Percentiles rank a stretch among this genome's conserved stretches.
These are phyloP conservation scores for Yamadazyma buinensis DNA, from an alignment of 1,139 yeast genomes.

Conservation along the genomic window DNA sequence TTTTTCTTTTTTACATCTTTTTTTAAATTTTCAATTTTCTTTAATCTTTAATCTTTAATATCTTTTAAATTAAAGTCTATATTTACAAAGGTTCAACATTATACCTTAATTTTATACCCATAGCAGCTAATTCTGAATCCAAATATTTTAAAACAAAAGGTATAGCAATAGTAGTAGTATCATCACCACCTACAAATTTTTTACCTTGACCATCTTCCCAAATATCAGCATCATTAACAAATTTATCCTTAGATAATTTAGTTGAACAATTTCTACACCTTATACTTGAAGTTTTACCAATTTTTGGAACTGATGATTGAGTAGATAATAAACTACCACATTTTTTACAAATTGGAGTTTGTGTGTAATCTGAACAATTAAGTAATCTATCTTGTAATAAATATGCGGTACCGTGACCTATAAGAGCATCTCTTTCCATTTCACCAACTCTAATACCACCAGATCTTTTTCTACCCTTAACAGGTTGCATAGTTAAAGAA, in stretches of 20 bases:
- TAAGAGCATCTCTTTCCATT: constrained; percentile 98
- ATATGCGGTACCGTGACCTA: constrained; percentile 99
- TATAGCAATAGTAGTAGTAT: constrained; percentile 91
- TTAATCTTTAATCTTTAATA: too few relatives aligned
- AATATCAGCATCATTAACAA: constrained; percentile 67
- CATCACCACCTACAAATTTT: constrained; percentile 85
- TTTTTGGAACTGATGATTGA: constrained; percentile 85
- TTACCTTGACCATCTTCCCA: constrained; percentile 99
- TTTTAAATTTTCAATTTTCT: too few relatives aligned
- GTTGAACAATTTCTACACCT: constrained; percentile 92
- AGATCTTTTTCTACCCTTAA: constrained; percentile 96
- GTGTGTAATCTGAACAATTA: constrained; percentile 95
- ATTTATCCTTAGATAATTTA: constrained; percentile 47
- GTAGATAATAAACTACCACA: constrained; percentile 93
- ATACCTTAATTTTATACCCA: constrained; percentile 94
- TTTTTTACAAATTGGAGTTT: constrained; percentile 80
- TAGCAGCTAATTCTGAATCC: constrained; percentile 93
- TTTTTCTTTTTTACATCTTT: too few relatives aligned
- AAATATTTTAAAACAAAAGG: constrained; percentile 95
- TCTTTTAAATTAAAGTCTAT: constrained; percentile 2
- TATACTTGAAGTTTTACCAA: constrained; percentile 73
- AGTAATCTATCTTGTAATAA: constrained; percentile 90
- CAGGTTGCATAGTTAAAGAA: constrained; percentile 98
- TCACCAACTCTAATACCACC: constrained; percentile 99
- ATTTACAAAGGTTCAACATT: constrained; percentile 68